Base-by-base conservation (phyloP, 2,329 filamentous ascomycete species). In the Ilyonectria robusta region DNA sequence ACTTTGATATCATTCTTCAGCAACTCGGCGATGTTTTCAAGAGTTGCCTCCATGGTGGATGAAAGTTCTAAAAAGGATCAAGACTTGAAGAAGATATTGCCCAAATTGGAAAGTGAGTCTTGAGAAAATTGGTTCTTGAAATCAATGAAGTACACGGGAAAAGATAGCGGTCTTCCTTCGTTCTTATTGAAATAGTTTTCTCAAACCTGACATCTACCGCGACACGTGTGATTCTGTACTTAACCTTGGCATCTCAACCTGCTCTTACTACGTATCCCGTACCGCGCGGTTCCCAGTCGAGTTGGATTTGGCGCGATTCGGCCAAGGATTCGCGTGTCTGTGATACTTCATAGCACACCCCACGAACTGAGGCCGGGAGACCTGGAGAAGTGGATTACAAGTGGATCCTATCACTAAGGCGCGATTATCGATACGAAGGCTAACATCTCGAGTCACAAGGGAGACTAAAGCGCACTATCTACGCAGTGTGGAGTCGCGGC, bases 401-500 rank as follows among this genome's bases (percentile, higher is more conserved):
- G 51, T 61, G 57, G 57, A 40, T 56, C 40, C 10, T 10, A 19
- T 51, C 56, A 21, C 21, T 17, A n/a, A 33, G 48, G 26, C 37
- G 33, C 44, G 35, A 40, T 35, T 48, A 33, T 35, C 56, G 21
- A 46, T 48, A 17, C 7, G 23, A 26, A 46, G 35, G 33, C 46
- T 15, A n/a, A 35, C 48, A 56, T 59, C 56, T 23, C 33, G 57
- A 37, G 58, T 61, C 58, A 60, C 48, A 26, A 53, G 58, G 44
- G 56, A 47, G 21, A 19, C 35, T 35, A 44, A 54, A n/a, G 5
- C 15, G 57, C 57, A 19, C 51, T 47, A 62, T 26, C 19, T 19
- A 19, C 13, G 15, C 4, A 19, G 40, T 68, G 72, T 75, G 72
- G 72, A 75, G 70, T 70, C 72, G 64, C 65, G 67, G 71, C 63